Conservation (phyloP, 805 yeast genomes). For the Sugiyamaella qingdaonensis region DNA sequence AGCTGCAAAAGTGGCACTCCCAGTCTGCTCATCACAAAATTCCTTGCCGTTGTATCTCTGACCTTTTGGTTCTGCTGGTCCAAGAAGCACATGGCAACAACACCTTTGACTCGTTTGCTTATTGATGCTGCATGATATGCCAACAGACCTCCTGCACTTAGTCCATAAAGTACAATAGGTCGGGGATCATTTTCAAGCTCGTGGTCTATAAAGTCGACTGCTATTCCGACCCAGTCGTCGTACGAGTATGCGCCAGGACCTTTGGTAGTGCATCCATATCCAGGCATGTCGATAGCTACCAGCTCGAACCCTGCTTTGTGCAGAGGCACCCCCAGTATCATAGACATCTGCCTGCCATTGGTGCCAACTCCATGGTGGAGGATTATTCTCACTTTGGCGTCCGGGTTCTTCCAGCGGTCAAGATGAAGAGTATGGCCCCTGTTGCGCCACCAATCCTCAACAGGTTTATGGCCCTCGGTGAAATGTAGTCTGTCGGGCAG, state of each 20-base stretch:
- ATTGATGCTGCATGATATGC: background rate
- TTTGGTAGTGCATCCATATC: background rate
- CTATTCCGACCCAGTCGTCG: constrained; percentile 1
- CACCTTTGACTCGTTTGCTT: background rate
- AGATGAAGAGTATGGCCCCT: background rate
- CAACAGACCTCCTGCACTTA: constrained; percentile 5
- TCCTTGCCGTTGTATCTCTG: constrained; percentile 4
- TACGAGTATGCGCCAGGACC: background rate
- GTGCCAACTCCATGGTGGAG: constrained; percentile 3
- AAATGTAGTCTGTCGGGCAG: background rate
- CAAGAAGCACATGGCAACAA: constrained; percentile 7
- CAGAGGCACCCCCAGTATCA: constrained; percentile 1
- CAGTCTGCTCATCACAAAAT: constrained; percentile 8
- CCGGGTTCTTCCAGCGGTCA: background rate
- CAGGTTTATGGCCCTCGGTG: background rate
- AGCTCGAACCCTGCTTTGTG: background rate
- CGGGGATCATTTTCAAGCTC: constrained; percentile 3
- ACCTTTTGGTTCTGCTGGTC: constrained; percentile 7
- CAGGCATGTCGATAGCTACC: constrained; percentile 1
- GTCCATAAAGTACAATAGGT: constrained; percentile 3
- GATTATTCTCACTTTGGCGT: background rate
- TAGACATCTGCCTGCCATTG: background rate
- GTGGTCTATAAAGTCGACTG: background rate
- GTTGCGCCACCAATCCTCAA: background rate
- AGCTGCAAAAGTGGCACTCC: background rate